phyloP scores from a whole-genome alignment of 305 asterid species.

The Fraxinus sp. region DNA sequence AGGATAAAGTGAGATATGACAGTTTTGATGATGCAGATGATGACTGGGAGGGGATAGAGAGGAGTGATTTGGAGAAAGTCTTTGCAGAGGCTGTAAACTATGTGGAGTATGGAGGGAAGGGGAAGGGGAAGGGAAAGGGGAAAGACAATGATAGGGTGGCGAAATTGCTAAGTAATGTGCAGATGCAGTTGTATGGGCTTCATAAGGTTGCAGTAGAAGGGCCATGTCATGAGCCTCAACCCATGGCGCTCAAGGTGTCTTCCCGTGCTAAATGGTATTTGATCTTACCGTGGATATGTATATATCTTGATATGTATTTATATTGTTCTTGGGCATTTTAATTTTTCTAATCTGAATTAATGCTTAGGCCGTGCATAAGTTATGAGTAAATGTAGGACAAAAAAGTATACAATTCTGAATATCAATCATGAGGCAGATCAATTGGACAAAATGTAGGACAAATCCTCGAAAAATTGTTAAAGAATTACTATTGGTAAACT shows the following conservation, averaged over 20 bases:
- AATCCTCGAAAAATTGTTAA: background rate
- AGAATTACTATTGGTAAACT: background rate
- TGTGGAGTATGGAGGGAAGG: conserved; percentile 52
- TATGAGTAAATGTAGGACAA: background rate
- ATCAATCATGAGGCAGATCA: background rate
- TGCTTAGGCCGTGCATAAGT: background rate
- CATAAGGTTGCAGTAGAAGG: conserved; percentile 80
- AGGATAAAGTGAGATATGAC: conserved; percentile 15
- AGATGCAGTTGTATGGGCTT: conserved; percentile 68
- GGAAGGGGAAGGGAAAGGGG: conserved; percentile 36
- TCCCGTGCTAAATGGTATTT: conserved; percentile 89
- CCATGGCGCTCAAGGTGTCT: conserved; percentile 69
- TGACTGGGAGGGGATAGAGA: conserved; percentile 95
- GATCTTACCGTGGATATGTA: conserved; percentile 10
- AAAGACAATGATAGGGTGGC: conserved; percentile 31
- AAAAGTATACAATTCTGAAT: background rate
- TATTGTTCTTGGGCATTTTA: conserved; percentile 8
- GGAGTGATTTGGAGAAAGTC: conserved; percentile 75
- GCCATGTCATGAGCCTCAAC: conserved; percentile 72
- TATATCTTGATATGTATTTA: background rate
- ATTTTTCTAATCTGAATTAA: background rate
- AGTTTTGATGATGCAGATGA: conserved; percentile 35
- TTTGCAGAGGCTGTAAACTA: conserved; percentile 74
- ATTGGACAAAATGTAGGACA: background rate
- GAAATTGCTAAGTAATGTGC: conserved; percentile 48